Base-by-base conservation (phyloP, 805 yeast species). In the Suhomyces sp. region DNA sequence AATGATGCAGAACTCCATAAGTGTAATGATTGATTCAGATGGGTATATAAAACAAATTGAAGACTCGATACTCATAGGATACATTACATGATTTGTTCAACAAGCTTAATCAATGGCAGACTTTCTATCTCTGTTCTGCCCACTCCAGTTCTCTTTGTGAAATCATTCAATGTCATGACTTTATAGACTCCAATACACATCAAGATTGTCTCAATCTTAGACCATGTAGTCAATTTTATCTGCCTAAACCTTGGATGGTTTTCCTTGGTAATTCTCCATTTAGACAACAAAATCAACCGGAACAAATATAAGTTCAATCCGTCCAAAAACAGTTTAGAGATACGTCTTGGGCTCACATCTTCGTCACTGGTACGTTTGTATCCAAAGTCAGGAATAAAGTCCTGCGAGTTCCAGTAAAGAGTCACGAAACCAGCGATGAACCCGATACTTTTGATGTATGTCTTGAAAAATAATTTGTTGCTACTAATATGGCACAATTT, bases 231-330 rank as follows among this genome's bases (percentile, higher is more conserved):
- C 13, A 54, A 36, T 19, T 47, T 51, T 19, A 64, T 37, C 13
- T 40, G 10, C 21, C 44, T 52, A 43, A 66, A 60, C 39, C 48
- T 43, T 1, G 68, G 68, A 39, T 62, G 68, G 47, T 61, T 58
- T 15, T 62, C 69, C 45, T 65, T 66, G 21, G 53, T 38, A 21
- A 63, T 63, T 25, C 73, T 52, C 73, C 73, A 67, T 42, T 65
- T 66, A 8, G 67, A 62, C 19, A 67, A 40, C n/a, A 65, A 40
- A 2, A 65, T 53, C 33, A 65, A 44, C 33, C 63, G 50, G 28
- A 60, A 42, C 20, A 67, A 46, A 42, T 66, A 65, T 31, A 59
- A 36, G 43, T 56, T 60, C 38, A 65, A 35, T 4, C 44, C 56
- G 24, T 63, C 50, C 38, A 61, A 40, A 35, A 60, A 57, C 2